Evolutionary conservation across 495 filamentous ascomycete genomes (phyloP).

Genomic region (Neurospora sp.): DNA sequence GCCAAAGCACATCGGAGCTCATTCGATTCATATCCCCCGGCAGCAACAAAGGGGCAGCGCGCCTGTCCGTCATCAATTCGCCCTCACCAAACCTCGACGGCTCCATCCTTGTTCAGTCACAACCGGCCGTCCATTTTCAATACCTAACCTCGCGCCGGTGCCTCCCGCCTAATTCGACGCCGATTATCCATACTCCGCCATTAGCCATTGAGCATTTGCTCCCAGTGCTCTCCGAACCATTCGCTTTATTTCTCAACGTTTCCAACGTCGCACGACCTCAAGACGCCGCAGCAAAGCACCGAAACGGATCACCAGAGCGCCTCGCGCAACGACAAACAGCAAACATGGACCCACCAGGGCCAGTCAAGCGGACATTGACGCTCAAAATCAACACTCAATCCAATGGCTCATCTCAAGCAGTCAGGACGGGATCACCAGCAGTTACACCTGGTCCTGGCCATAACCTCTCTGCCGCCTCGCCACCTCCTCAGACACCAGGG

Average conservation of each 20-base stretch:
- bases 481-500: slow-evolving; percentile 22
- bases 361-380: slow-evolving; percentile 11
- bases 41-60: neutral
- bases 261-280: neutral
- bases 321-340: neutral
- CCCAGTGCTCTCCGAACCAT: neutral
- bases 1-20: neutral
- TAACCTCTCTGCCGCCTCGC: slow-evolving; percentile 14
- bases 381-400: slow-evolving; percentile 13
- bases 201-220: neutral
- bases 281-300: neutral
- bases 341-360: slow-evolving; percentile 8
- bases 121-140: neutral
- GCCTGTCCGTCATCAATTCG: neutral
- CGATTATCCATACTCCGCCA: neutral
- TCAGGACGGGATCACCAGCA: neutral
- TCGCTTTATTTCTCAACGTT: neutral
- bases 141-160: neutral
- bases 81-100: neutral
- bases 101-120: neutral
- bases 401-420: slow-evolving; percentile 2
- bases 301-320: neutral
- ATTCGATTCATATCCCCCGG: neutral
- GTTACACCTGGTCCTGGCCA: slow-evolving; percentile 3
- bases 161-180: neutral